Conservation (phyloP, 78 protist genomes). For the Polysphondylium violaceum region DNA sequence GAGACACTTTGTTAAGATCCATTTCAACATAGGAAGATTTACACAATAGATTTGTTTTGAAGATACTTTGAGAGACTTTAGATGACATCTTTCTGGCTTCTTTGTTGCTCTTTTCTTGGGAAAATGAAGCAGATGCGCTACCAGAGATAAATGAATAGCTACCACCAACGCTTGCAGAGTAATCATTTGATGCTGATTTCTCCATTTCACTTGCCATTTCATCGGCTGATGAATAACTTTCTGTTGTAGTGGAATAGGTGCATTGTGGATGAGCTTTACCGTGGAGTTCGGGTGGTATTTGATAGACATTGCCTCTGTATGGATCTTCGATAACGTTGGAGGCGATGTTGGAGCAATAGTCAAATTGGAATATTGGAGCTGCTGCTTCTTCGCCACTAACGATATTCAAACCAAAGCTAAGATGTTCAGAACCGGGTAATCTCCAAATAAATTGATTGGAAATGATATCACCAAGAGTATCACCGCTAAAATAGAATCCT, state of each 20-base stretch:
- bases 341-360: not conserved
- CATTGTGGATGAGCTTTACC: slow-evolving; percentile 18
- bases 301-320: not conserved
- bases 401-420: not conserved
- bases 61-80: not conserved
- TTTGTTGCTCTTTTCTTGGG: not conserved
- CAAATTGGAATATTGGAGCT: not conserved
- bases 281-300: not conserved
- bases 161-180: not conserved
- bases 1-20: not conserved
- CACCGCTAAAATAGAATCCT: no score
- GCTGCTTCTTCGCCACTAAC: not conserved
- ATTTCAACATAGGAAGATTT: not conserved
- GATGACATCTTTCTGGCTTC: not conserved
- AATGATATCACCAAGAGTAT: not conserved
- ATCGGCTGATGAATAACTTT: not conserved
- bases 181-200: not conserved
- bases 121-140: not conserved
- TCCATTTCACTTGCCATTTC: not conserved
- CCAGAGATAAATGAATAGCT: not conserved
- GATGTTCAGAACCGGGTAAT: not conserved
- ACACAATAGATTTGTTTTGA: not conserved
- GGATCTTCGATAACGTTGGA: not conserved
- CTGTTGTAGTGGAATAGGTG: slow-evolving; percentile 20
- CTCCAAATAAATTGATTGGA: not conserved